Conservation (phyloP, 2,329 filamentous ascomycete genomes). For the Cyanodermella asteris region DNA sequence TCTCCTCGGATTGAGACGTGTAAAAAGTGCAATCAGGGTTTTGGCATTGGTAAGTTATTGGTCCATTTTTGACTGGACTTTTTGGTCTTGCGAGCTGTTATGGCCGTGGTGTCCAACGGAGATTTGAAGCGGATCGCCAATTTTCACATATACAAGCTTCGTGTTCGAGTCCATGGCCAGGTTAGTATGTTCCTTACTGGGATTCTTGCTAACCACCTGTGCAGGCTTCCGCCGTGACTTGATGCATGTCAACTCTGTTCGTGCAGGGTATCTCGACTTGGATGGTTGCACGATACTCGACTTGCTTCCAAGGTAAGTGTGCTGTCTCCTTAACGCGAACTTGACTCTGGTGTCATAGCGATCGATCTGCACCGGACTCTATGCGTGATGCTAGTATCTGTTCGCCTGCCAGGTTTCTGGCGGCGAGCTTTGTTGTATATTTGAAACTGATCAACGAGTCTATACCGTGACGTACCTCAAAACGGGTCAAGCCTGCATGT, state of each 20-base stretch:
- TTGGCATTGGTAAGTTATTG: slow-evolving; percentile 21
- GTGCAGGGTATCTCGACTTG: slow-evolving; percentile 59
- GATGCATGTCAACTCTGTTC: slow-evolving; percentile 49
- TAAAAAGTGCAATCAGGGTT: slow-evolving; percentile 30
- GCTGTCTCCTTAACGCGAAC: neutral
- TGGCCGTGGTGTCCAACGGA: neutral
- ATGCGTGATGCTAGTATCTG: too few species aligned
- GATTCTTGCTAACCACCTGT: slow-evolving; percentile 1
- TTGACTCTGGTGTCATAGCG: slow-evolving; percentile 1
- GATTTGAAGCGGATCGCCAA: slow-evolving; percentile 1
- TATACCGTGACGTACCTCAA: too few species aligned
- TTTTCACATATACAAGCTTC: slow-evolving; percentile 1
- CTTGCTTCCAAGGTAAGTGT: slow-evolving; percentile 43
- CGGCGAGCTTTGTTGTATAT: too few species aligned
- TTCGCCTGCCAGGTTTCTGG: too few species aligned
- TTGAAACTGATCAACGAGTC: too few species aligned
- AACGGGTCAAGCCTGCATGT: too few species aligned
- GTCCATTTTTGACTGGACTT: slow-evolving; percentile 1
- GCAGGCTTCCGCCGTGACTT: slow-evolving; percentile 41
- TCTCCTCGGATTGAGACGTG: slow-evolving; percentile 26
- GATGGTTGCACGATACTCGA: slow-evolving; percentile 54
- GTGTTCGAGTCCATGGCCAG: slow-evolving; percentile 3
- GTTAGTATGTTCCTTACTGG: neutral
- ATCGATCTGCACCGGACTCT: too few species aligned
- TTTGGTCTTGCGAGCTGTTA: too few species aligned